Evolutionary conservation across 768 basidiomycete species (phyloP).

Genomic region (Suillus discolor): DNA sequence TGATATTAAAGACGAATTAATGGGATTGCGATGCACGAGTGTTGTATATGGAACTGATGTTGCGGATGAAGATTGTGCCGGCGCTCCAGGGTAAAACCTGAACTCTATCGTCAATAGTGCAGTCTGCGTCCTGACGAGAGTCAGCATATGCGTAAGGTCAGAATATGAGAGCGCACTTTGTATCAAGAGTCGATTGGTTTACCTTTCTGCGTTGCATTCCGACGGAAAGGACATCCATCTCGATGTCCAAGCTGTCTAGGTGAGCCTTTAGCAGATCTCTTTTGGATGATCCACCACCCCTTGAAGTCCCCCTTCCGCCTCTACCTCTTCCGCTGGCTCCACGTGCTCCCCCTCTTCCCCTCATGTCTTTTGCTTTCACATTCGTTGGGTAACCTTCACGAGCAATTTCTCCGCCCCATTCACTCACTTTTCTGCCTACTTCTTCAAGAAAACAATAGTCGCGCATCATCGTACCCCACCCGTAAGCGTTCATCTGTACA

Average conservation of each 20-base stretch:
- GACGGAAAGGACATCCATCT: slow-evolving; percentile 72
- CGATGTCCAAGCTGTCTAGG: slow-evolving; percentile 67
- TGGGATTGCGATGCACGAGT: slow-evolving; percentile 65
- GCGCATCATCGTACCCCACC: slow-evolving; percentile 85
- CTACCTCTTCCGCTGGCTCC: slow-evolving; percentile 27
- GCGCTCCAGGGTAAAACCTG: slow-evolving; percentile 60
- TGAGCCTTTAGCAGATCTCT: slow-evolving; percentile 68
- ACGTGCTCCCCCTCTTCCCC: slow-evolving; percentile 26
- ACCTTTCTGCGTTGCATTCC: slow-evolving; percentile 81
- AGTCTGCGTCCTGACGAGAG: slow-evolving; percentile 56
- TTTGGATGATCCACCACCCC: slow-evolving; percentile 44
- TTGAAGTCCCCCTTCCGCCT: slow-evolving; percentile 25
- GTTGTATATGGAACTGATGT: slow-evolving; percentile 48
- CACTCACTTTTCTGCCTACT: slow-evolving; percentile 69
- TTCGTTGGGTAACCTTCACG: slow-evolving; percentile 54
- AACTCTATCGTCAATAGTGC: slow-evolving; percentile 75
- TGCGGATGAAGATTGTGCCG: slow-evolving; percentile 39
- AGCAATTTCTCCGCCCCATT: slow-evolving; percentile 73
- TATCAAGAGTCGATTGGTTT: slow-evolving; percentile 86
- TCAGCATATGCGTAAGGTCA: slow-evolving; percentile 18
- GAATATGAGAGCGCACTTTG: slow-evolving; percentile 55
- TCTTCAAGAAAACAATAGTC: slow-evolving; percentile 91
- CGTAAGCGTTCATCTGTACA: slow-evolving; percentile 82
- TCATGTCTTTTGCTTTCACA: slow-evolving; percentile 20
- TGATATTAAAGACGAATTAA: slow-evolving; percentile 48